Evolutionary conservation across 441 rosid species (phyloP), one percentile per base, ranked within the genome.

Genomic region (Isatis lusitanica): DNA sequence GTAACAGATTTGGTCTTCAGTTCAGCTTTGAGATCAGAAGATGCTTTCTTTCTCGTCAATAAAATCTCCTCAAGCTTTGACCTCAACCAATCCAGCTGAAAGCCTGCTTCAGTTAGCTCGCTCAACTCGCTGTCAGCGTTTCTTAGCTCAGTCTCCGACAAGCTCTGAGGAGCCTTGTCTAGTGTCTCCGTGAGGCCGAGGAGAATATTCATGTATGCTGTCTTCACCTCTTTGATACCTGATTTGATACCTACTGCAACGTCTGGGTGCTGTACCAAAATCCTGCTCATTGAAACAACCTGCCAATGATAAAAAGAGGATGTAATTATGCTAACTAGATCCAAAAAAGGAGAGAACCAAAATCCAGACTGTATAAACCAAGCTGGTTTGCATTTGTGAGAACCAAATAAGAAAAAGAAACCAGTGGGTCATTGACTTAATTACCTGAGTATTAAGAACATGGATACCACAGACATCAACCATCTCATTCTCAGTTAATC

Each of bases 131-230:
- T 51, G 2, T 71, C 30, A 28, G 68, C 75, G 38, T 70, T 70
- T 15, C 17, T 58, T 21, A 70, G 17, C 17, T 70, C 74, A 59
- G 40, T 47, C 59, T 47, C 67, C 17, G 60, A 59, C 30, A 70
- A 59, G 63, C 66, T 70, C 9, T 47, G 59, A 43, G 50, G 66
- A 16, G 13, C 15, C 59, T 59, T 47, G 59, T 12, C 9, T 0
- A 70, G n/a, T 59, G 66, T 59, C 12, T 47, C 10, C 9, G 46
- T 15, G 13, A 70, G 75, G 10, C 39, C 63, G 13, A 62, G 44
- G 43, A 71, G 63, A 40, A 71, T 17, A 18, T 71, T 62, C 53
- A 62, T 30, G 63, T 62, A 71, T 17, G 75, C 44, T 42, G 68
- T 52, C 50, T 62, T 62, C 75, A 71, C 68, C 18, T 9, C 35